Percentiles rank a stretch among this genome's conserved stretches.
Evolutionary conservation across 2,329 filamentous ascomycete species (phyloP).

Genomic region (Hypoxylon sp.): DNA sequence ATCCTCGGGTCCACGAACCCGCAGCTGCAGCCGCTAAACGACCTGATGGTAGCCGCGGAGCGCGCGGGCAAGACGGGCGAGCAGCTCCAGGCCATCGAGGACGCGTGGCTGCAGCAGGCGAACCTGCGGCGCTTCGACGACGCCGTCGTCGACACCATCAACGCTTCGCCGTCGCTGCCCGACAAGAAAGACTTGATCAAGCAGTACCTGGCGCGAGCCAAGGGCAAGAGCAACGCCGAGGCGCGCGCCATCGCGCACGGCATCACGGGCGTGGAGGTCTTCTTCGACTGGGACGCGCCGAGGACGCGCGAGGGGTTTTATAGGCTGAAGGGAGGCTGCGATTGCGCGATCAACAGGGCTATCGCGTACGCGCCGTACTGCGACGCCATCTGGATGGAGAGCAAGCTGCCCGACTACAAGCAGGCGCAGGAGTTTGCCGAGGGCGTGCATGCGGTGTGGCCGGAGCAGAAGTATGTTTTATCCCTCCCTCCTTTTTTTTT

Average conservation of each 20-base stretch:
- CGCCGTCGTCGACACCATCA: constrained; percentile 87
- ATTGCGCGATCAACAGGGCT: constrained; percentile 91
- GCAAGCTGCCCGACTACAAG: constrained; percentile 90
- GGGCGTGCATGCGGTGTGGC: constrained; percentile 94
- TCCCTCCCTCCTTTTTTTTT: constrained; percentile 7
- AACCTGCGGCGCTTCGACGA: constrained; percentile 91
- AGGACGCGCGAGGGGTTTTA: constrained; percentile 96
- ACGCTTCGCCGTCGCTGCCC: constrained; percentile 70
- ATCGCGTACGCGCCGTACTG: constrained; percentile 93
- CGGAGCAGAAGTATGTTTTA: constrained; percentile 87
- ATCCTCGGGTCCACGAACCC: constrained; percentile 92
- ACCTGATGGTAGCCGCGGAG: constrained; percentile 92
- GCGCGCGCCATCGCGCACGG: constrained; percentile 83
- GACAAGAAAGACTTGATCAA: constrained; percentile 78
- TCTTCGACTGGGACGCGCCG: constrained; percentile 96
- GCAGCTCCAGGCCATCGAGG: constrained; percentile 91
- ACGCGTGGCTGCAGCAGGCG: constrained; percentile 85
- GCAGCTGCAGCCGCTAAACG: constrained; percentile 84
- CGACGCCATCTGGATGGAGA: constrained; percentile 99
- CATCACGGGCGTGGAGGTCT: constrained; percentile 83
- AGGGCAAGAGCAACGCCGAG: constrained; percentile 90
- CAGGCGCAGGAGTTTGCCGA: constrained; percentile 95
- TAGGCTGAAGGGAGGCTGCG: constrained; percentile 89
- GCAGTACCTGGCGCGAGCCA: constrained; percentile 76
- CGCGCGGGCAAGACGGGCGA: constrained; percentile 82